phyloP scores from a whole-genome alignment of 2,329 filamentous ascomycete genomes.

The Teratosphaeria zuluensis region DNA sequence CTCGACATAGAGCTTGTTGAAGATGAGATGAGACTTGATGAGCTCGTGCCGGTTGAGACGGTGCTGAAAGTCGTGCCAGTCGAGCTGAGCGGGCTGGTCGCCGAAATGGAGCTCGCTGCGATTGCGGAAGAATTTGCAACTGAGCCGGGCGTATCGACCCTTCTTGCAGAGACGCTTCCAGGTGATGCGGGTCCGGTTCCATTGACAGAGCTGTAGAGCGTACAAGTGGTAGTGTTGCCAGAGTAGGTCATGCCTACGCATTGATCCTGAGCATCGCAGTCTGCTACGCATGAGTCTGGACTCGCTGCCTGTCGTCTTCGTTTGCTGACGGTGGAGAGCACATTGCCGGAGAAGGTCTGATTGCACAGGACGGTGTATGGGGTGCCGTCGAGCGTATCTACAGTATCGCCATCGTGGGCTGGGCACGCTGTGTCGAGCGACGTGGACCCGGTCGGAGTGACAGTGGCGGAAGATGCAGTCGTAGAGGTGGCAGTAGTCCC shows the following conservation, averaged over 20 bases:
- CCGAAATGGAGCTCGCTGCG: not conserved
- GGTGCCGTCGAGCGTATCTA: not conserved
- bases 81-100: not conserved
- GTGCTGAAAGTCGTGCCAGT: not conserved
- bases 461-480: not conserved
- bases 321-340: not conserved
- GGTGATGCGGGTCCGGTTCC: not conserved
- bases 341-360: not conserved
- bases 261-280: not conserved
- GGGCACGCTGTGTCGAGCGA: not conserved
- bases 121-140: not conserved
- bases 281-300: not conserved
- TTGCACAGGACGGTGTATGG: not conserved
- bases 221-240: not conserved
- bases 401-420: not conserved
- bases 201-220: not conserved
- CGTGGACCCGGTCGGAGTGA: not conserved
- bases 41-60: not conserved
- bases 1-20: not conserved
- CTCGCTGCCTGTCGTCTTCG: not conserved
- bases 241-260: not conserved
- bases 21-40: not conserved
- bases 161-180: not conserved
- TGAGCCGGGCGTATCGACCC: not conserved
- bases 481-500: not conserved